Evolutionary conservation across 495 filamentous ascomycete species (phyloP), one percentile per base, ranked within the genome.

Genomic region (Penicillium canariense): DNA sequence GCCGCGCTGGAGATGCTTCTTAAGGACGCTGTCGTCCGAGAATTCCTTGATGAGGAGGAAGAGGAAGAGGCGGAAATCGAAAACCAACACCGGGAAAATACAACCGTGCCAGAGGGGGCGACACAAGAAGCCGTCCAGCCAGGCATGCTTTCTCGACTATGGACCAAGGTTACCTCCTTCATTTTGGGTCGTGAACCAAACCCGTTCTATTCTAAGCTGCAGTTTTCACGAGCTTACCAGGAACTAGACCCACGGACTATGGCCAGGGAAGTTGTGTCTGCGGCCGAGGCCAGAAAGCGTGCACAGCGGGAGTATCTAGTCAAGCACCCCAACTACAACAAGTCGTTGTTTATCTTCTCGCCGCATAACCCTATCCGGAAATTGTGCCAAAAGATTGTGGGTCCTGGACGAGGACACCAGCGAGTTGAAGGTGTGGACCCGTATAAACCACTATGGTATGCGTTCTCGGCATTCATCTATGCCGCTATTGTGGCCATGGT

Each of bases 401-500:
- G 94, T 0, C 92, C 94, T 22, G 93, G 91, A 26, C 88, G 94
- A 26, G 94, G 92, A 26, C 77, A 77, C 47, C 87, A 93, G 68
- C 84, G 94, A 30, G 84, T 92, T 50, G 88, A 96, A 65, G 94
- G 94, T 17, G 82, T 91, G 0, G 82, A 87, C 50, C 94, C 94
- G 2, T 90, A 93, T 59, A 91, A 87, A 54, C 83, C 86, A 2
- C 75, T 95, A 11, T 97, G 95, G 90, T 96, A 95, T 65, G 72
- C 81, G 5, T 97, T 99, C 67, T 97, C 95, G 1, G 88, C 87
- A 8, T 85, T 99, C 51, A 89, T 97, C 56, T 99, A 99, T 63
- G 85, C 86, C 7, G 87, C 90, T 26, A 97, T 99, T 52, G 88
- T 97, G 43, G 89, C 90, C 39, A 97, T 99, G 94, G 94, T 99